Percentiles rank a stretch among this genome's conserved stretches.
These are phyloP conservation scores for Fusarium piperis DNA, from an alignment of 2,329 filamentous ascomycete species.

Conservation along the genomic window DNA sequence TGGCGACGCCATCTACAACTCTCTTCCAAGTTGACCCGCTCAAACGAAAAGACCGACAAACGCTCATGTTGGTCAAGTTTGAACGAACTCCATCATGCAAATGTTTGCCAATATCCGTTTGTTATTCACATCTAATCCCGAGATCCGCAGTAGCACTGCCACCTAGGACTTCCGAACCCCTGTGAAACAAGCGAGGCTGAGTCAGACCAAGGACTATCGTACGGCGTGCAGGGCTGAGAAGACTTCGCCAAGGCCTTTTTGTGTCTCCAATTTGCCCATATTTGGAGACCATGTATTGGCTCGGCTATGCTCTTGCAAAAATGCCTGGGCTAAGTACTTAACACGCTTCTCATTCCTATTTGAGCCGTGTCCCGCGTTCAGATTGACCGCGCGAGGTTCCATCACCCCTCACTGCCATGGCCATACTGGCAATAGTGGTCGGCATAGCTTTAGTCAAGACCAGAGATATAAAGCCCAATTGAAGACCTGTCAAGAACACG, in stretches of 20 bases:
- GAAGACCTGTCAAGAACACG: not conserved
- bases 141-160: not conserved
- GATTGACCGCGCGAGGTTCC: not conserved
- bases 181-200: not conserved
- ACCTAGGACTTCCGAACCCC: not conserved
- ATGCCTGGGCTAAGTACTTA: not conserved
- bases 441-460: not conserved
- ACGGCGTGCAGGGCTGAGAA: not conserved
- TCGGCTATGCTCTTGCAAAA: not conserved
- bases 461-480: not conserved
- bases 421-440: not conserved
- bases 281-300: not conserved
- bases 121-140: not conserved
- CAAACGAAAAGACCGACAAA: not conserved
- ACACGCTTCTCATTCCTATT: not conserved
- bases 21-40: not conserved
- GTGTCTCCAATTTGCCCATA: not conserved
- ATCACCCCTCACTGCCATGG: not conserved
- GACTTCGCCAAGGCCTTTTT: not conserved
- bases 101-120: not conserved
- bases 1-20: not conserved
- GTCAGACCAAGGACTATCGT: not conserved
- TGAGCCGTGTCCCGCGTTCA: not conserved
- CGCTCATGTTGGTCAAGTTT: not conserved
- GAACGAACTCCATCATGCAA: not conserved